Conservation (phyloP, 2,329 filamentous ascomycete species). For the Annulohypoxylon truncatum region DNA sequence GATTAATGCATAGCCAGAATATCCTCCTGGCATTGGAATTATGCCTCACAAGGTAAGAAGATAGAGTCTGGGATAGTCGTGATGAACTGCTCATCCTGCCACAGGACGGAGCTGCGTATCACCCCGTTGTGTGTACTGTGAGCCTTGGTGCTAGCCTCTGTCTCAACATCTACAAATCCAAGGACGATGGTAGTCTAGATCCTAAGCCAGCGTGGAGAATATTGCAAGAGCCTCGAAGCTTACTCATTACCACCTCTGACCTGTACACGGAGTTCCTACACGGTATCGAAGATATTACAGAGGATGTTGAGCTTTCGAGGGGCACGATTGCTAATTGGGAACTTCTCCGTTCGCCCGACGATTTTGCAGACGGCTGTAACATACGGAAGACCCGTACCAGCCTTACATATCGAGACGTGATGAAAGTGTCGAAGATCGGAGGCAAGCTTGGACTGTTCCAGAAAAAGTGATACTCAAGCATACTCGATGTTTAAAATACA, state of each 20-base stretch:
- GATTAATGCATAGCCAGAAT: constrained; percentile 61
- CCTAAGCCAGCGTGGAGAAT: constrained; percentile 66
- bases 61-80: constrained; percentile 17
- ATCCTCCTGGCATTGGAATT: constrained; percentile 88
- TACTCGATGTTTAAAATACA: constrained; percentile 61
- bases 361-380: constrained; percentile 64
- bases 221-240: constrained; percentile 84
- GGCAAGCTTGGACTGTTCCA: constrained; percentile 69
- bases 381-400: constrained; percentile 73
- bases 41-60: constrained; percentile 82
- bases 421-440: constrained; percentile 81
- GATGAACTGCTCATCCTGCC: constrained; percentile 43
- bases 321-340: constrained; percentile 78
- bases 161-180: constrained; percentile 78
- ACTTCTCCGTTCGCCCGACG: constrained; percentile 65
- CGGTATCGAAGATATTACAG: constrained; percentile 74
- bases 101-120: constrained; percentile 84
- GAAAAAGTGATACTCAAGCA: constrained; percentile 50
- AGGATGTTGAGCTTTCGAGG: constrained; percentile 73
- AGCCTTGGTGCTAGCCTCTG: constrained; percentile 83
- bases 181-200: constrained; percentile 68
- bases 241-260: constrained; percentile 76
- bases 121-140: constrained; percentile 89
- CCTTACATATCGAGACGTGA: constrained; percentile 86
- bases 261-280: constrained; percentile 80